Percentiles rank a stretch among this genome's conserved stretches.
These are phyloP conservation scores for Phytopythium sindhum DNA, from an alignment of 352 stramenopile species.

Conservation along the genomic window DNA sequence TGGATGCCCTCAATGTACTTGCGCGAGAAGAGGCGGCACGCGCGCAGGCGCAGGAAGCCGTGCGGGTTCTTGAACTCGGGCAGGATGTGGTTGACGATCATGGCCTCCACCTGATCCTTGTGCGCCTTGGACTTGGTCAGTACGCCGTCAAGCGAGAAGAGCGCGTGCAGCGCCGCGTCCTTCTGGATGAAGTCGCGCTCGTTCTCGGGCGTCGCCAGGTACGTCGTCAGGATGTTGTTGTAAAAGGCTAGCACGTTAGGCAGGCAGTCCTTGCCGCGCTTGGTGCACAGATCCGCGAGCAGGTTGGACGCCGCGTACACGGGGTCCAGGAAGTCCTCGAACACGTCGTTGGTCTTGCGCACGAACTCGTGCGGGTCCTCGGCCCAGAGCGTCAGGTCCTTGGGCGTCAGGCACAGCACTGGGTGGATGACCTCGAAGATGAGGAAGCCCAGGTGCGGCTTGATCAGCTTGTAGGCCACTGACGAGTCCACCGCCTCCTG, in stretches of 20 bases:
- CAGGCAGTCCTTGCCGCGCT: constrained; percentile 94
- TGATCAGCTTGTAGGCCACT: constrained; percentile 96
- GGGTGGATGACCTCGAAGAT: constrained; percentile 97
- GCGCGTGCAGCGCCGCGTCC: constrained; percentile 92
- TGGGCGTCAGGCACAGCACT: constrained; percentile 91
- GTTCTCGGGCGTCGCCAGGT: constrained; percentile 58
- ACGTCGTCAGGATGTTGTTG: constrained; percentile 92
- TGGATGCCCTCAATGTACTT: constrained; percentile 91
- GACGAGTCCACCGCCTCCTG: constrained; percentile 93
- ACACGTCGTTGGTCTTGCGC: constrained; percentile 95
- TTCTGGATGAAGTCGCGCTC: constrained; percentile 95
- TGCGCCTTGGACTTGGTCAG: constrained; percentile 94
- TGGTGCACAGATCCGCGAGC: constrained; percentile 93
- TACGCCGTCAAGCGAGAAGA: constrained; percentile 92
- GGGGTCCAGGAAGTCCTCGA: constrained; percentile 96
- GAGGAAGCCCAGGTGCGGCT: constrained; percentile 96
- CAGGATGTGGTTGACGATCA: constrained; percentile 94
- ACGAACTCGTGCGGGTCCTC: constrained; percentile 98
- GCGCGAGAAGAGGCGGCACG: constrained; percentile 96
- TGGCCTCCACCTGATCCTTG: constrained; percentile 89
- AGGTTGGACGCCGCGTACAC: constrained; percentile 93
- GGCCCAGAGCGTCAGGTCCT: constrained; percentile 94
- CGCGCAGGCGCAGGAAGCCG: constrained; percentile 93
- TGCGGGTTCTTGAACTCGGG: constrained; percentile 95
- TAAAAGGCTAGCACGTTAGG: constrained; percentile 89